phyloP scores from a whole-genome alignment of 2,329 filamentous ascomycete species.

The Pezicula neosporulosa region DNA sequence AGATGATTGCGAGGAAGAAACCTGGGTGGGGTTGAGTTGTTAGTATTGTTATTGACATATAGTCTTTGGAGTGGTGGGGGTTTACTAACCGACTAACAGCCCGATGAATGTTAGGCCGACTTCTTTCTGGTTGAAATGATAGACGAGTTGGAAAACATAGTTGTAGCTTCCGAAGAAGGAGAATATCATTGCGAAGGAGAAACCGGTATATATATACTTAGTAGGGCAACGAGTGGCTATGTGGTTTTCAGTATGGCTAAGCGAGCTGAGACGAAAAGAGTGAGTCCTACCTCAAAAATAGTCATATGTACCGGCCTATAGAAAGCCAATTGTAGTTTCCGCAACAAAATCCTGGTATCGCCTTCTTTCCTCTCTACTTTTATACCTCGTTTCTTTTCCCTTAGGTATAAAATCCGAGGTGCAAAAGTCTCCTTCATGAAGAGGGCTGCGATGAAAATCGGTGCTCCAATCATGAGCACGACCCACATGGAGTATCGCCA shows the following conservation, averaged over 20 bases:
- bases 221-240: conserved; percentile 49
- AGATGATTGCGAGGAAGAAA: conserved; percentile 23
- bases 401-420: conserved; percentile 4
- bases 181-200: conserved; percentile 47
- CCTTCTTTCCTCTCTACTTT: neutral
- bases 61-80: neutral
- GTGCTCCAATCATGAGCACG: conserved; percentile 16
- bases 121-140: conserved; percentile 33
- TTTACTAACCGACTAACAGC: neutral
- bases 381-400: conserved; percentile 29
- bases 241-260: conserved; percentile 51
- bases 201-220: conserved; percentile 47
- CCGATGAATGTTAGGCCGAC: conserved; percentile 2
- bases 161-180: conserved; percentile 52
- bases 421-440: conserved; percentile 28
- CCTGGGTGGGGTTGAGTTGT: conserved; percentile 2
- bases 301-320: conserved; percentile 54
- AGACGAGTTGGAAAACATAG: conserved; percentile 37
- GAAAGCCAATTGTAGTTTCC: conserved; percentile 14
- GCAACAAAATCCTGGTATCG: neutral
- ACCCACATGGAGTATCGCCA: conserved; percentile 5
- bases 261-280: conserved; percentile 37
- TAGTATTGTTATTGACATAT: too few species aligned
- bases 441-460: conserved; percentile 30
- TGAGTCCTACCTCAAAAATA: conserved; percentile 46